Percentiles rank a stretch among this genome's conserved stretches.
Evolutionary conservation across 2,329 filamentous ascomycete genomes (phyloP).

Genomic region (Xylariaceae sp.): DNA sequence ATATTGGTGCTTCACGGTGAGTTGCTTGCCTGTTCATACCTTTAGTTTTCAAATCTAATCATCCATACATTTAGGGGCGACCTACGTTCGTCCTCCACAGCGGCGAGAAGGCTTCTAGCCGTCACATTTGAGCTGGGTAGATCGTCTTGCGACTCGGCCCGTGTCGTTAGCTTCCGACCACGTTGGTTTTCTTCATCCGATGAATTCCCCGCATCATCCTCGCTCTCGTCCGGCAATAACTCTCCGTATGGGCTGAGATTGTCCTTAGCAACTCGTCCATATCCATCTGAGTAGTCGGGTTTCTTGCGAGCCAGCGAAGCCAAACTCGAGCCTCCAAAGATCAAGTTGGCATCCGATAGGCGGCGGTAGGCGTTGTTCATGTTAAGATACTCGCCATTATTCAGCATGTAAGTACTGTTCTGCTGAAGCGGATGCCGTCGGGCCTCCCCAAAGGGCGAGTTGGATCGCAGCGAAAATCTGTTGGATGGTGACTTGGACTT

Average conservation of each 20-base stretch:
- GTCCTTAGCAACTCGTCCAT: constrained; percentile 61
- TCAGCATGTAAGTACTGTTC: constrained; percentile 45
- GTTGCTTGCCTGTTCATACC: constrained; percentile 42
- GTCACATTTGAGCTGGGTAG: constrained; percentile 33
- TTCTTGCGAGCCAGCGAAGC: constrained; percentile 57
- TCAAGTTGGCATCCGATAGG: constrained; percentile 65
- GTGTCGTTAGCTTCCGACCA: constrained; percentile 52
- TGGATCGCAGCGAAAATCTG: constrained; percentile 45
- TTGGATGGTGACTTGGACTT: constrained; percentile 53
- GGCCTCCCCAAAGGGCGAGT: constrained; percentile 39
- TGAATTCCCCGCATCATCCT: constrained; percentile 48
- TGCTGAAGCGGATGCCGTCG: constrained; percentile 31
- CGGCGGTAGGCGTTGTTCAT: constrained; percentile 65
- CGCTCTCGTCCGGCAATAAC: constrained; percentile 60
- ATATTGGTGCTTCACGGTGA: constrained; percentile 52
- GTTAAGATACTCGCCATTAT: constrained; percentile 59
- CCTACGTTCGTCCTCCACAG: constrained; percentile 74
- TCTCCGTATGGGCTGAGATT: constrained; percentile 62
- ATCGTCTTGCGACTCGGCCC: constrained; percentile 40
- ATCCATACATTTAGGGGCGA: constrained; percentile 18
- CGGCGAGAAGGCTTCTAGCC: constrained; percentile 59
- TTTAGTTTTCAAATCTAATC: constrained; percentile 22
- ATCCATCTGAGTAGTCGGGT: constrained; percentile 37
- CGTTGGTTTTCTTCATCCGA: constrained; percentile 64
- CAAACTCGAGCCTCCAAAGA: constrained; percentile 58